Evolutionary conservation across 441 rosid species (phyloP).

Genomic region (Aquilaria agallochum): DNA sequence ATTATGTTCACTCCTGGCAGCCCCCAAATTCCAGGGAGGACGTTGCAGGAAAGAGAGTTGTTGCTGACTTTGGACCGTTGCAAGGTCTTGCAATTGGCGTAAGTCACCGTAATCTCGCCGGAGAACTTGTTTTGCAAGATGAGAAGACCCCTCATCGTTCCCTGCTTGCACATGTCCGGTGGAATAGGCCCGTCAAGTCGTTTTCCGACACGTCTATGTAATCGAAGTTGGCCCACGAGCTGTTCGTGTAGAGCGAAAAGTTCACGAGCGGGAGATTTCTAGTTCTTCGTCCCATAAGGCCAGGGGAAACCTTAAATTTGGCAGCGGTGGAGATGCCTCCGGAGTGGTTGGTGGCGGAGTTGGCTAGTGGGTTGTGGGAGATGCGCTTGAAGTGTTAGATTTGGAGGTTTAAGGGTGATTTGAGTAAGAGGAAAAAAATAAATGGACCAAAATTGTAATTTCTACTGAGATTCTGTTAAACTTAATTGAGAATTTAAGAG

Average conservation of each 20-base stretch:
- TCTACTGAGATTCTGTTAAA: too few species aligned
- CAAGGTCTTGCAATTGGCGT: not conserved
- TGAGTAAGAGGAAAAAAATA: too few species aligned
- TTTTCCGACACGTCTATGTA: slow-evolving; percentile 87
- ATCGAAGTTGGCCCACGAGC: slow-evolving; percentile 69
- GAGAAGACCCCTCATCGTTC: slow-evolving; percentile 18
- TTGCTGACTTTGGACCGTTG: not conserved
- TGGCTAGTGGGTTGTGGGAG: too few species aligned
- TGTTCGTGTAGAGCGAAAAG: slow-evolving; percentile 72
- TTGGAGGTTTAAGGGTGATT: too few species aligned
- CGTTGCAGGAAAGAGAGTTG: not conserved
- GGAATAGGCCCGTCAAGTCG: slow-evolving; percentile 73
- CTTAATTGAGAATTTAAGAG: too few species aligned
- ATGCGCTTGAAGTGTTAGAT: too few species aligned
- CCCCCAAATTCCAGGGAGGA: not conserved
- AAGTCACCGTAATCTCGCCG: not conserved
- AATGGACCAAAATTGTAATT: too few species aligned
- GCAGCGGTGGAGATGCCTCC: too few species aligned
- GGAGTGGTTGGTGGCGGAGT: too few species aligned
- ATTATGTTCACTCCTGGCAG: not conserved
- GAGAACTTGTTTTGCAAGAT: not conserved
- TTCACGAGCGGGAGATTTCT: slow-evolving; percentile 30
- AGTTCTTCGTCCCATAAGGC: too few species aligned
- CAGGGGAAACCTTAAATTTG: too few species aligned
- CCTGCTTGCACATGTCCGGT: slow-evolving; percentile 82